A percentile compares a stretch with the other conserved stretches of the same genome.
phyloP scores from a whole-genome alignment of 257 asterid genomes.

The Anisodus tanguticus region DNA sequence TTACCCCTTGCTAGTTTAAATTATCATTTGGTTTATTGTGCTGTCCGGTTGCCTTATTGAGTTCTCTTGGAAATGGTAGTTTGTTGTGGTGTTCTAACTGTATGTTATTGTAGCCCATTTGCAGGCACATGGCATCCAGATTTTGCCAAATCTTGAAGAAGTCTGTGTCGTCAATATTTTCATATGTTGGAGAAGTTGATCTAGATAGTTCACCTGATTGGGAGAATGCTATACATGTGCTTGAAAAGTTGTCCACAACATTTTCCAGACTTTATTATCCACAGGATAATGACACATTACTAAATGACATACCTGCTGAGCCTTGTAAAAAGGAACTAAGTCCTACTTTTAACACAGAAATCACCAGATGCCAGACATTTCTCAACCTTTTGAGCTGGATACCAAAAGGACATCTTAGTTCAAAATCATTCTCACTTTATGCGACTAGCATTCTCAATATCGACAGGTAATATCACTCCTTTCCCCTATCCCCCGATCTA shows the following conservation, averaged over 20 bases:
- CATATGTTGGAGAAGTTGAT: conserved; percentile 53
- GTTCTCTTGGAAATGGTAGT: not conserved
- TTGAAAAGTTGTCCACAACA: conserved; percentile 42
- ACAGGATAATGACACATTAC: conserved; percentile 36
- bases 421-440: conserved; percentile 58
- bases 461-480: conserved; percentile 63
- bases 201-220: conserved; percentile 65
- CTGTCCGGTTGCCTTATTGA: not conserved
- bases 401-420: conserved; percentile 74
- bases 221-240: conserved; percentile 51
- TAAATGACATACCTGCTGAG: conserved; percentile 36
- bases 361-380: conserved; percentile 56
- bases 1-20: not conserved
- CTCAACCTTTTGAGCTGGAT: conserved; percentile 67
- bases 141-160: conserved; percentile 68
- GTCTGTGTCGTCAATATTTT: conserved; percentile 57
- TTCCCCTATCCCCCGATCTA: conserved; percentile 4
- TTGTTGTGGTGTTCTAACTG: conserved; percentile 42
- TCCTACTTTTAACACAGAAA: conserved; percentile 39
- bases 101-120: conserved; percentile 63
- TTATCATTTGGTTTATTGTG: not conserved
- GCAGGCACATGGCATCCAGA: conserved; percentile 79
- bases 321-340: conserved; percentile 40
- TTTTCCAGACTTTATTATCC: conserved; percentile 27
- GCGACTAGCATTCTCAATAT: conserved; percentile 78